Evolutionary conservation across 2,329 filamentous ascomycete species (phyloP).

Genomic region (Colletotrichum agaves): DNA sequence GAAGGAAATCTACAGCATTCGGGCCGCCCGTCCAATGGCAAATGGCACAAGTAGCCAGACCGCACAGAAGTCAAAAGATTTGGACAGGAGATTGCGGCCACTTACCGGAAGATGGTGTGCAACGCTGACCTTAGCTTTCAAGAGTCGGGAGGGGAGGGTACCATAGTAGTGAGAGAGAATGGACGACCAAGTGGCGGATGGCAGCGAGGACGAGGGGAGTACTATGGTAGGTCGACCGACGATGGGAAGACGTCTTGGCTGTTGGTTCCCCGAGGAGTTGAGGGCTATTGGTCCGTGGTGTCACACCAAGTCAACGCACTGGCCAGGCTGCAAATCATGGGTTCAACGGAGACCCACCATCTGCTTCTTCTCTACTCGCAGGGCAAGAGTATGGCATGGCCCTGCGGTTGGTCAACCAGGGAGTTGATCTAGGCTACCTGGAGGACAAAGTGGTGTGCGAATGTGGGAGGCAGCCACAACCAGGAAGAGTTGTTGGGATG

Average conservation of each 20-base stretch:
- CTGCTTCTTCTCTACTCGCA: conserved; percentile 1
- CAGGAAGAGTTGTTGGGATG: conserved; percentile 19
- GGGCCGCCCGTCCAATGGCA: background rate
- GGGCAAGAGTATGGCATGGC: conserved; percentile 27
- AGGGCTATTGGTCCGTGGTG: conserved; percentile 26
- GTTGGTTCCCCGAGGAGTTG: conserved; percentile 8
- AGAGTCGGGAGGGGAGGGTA: background rate
- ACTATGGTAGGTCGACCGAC: background rate
- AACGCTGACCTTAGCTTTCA: conserved; percentile 24
- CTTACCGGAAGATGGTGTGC: conserved; percentile 28
- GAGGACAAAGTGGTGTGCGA: background rate
- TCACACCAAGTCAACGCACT: conserved; percentile 26
- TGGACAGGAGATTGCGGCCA: background rate
- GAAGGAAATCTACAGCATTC: background rate
- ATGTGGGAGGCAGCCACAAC: conserved; percentile 8
- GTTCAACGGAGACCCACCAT: conserved; percentile 26
- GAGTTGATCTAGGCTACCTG: background rate
- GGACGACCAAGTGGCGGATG: background rate
- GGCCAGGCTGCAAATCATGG: conserved; percentile 36
- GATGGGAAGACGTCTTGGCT: conserved; percentile 18
- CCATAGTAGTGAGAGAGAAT: background rate
- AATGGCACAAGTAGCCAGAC: too few relatives aligned
- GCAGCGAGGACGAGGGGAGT: background rate
- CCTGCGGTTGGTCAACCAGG: conserved; percentile 6
- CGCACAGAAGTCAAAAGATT: background rate